phyloP scores from a whole-genome alignment of 2,329 filamentous ascomycete genomes.

The Cercospora janseana region DNA sequence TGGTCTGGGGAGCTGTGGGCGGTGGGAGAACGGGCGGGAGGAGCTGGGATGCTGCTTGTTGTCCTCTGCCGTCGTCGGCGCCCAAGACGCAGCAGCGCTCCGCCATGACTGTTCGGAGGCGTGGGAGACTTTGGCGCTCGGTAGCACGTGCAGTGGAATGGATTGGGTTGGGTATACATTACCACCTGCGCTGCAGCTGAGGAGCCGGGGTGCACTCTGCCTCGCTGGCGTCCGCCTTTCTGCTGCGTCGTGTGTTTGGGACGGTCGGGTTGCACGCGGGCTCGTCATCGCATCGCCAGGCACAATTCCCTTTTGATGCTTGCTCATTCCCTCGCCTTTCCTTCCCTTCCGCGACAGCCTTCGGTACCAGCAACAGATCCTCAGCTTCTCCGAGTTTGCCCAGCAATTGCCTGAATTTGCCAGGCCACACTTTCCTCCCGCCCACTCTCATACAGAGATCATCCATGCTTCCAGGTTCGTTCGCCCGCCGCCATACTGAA shows the following conservation, averaged over 20 bases:
- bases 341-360: slow-evolving; percentile 1
- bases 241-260: neutral
- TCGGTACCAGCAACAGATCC: neutral
- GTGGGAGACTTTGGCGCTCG: neutral
- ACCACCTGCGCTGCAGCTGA: neutral
- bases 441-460: neutral
- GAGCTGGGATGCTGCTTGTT: slow-evolving; percentile 6
- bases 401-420: too few species aligned
- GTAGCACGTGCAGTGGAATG: slow-evolving; percentile 3
- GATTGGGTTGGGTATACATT: slow-evolving; percentile 4
- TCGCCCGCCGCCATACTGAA: slow-evolving; percentile 10
- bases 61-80: neutral
- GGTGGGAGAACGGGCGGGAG: too few species aligned
- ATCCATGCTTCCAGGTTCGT: slow-evolving; percentile 11
- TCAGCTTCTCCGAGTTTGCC: neutral
- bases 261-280: neutral
- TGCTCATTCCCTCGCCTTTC: neutral
- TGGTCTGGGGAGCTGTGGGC: neutral
- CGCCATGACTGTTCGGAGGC: too few species aligned
- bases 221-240: neutral
- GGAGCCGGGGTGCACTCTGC: neutral
- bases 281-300: neutral
- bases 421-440: neutral
- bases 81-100: neutral
- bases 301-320: neutral